Base-by-base conservation (phyloP, 495 filamentous ascomycete genomes). In the Neurospora discreta region DNA sequence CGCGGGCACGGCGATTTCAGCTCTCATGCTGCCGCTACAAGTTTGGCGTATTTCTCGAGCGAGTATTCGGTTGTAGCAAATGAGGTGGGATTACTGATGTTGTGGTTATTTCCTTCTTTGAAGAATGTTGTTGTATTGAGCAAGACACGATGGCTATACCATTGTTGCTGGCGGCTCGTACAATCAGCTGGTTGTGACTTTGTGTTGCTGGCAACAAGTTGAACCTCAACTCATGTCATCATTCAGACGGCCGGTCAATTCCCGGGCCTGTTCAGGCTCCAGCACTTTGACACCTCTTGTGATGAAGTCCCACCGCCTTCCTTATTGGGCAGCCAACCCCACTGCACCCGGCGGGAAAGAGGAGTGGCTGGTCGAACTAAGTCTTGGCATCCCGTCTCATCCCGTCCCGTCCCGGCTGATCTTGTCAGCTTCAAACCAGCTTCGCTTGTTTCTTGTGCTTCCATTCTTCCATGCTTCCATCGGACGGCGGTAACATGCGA, bases 1-100 rank as follows among this genome's bases (percentile, higher is more conserved):
- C 15, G 89, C 89, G 13, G 91, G 87, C 20, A 90, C 80, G 60
- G 91, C 91, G 77, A 93, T 87, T 70, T 88, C 82, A 71, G 90
- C 85, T 77, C 91, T 92, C 91, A 94, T 94, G 69, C 46, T 75
- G 71, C 30, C 58, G 52, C 26, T 65, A 65, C 52, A 1, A 15
- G 15, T 33, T 5, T 30, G 3, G 6, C 33, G 52, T 36, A 65
- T 3, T 1, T 9, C 33, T 18, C 0, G 15, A 65, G 33, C 18
- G 33, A 2, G 23, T 20, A 3, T 44, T 23, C 36, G 18, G 18
- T 38, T 1, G 39, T 39, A 44, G n/a, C 8, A 20, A 33, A 18
- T 41, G 68, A 30, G 18, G 5, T 6, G 16, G 16, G 5, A 10
- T 52, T 8, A 10, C 40, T 6, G 15, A 44, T 20, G 33, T 44